Percentiles rank a stretch among this genome's conserved stretches.
phyloP scores from a whole-genome alignment of 1,139 yeast species.

The Nadsonia starkeyi-henricii region DNA sequence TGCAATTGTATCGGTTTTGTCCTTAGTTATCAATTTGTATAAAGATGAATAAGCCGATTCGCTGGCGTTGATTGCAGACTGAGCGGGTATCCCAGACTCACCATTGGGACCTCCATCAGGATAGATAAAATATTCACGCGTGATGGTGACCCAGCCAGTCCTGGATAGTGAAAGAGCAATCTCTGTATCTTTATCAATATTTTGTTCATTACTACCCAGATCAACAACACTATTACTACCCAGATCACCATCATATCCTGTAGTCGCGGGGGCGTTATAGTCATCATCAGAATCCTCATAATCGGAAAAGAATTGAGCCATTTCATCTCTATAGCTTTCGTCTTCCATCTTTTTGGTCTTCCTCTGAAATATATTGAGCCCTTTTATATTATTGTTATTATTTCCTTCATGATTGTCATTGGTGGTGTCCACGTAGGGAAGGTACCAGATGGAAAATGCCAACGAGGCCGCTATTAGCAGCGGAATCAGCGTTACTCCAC shows the following conservation, averaged over 20 bases:
- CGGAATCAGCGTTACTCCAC: constrained; percentile 74
- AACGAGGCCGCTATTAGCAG: constrained; percentile 27
- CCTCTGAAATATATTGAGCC: neutral
- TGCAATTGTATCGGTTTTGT: constrained; percentile 7
- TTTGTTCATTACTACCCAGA: neutral
- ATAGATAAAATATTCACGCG: constrained; percentile 53
- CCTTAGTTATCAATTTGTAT: constrained; percentile 35
- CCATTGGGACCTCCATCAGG: constrained; percentile 21
- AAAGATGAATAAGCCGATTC: constrained; percentile 47
- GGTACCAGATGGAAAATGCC: constrained; percentile 22
- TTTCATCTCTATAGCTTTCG: neutral
- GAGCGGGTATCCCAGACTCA: constrained; percentile 18
- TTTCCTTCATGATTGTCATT: constrained; percentile 11
- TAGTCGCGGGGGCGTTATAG: neutral
- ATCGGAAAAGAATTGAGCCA: neutral
- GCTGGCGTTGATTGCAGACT: constrained; percentile 21
- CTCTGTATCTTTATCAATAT: constrained; percentile 39
- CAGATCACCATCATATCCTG: constrained; percentile 1
- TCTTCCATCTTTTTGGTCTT: neutral
- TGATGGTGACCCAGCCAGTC: constrained; percentile 74
- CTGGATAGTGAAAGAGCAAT: constrained; percentile 54
- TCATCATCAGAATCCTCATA: neutral
- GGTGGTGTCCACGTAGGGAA: constrained; percentile 21
- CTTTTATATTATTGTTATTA: neutral
- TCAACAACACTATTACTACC: constrained; percentile 5